Conservation (phyloP, 345 rosid genomes). For the Excoecaria agallocha region DNA sequence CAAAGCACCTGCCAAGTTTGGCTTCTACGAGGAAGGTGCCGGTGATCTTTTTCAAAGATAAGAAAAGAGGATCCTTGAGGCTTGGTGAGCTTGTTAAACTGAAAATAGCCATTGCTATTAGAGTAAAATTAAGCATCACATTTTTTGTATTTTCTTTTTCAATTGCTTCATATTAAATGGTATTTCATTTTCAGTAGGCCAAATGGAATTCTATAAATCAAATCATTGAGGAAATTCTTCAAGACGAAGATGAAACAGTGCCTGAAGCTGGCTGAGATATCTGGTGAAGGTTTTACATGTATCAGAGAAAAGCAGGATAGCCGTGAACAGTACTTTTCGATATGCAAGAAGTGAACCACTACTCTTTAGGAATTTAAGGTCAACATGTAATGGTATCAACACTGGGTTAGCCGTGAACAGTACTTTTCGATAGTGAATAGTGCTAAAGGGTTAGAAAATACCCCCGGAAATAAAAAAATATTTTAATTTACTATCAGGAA, state of each 20-base stretch:
- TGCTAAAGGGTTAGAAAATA: no score
- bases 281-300: no score
- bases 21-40: slow-evolving; percentile 68
- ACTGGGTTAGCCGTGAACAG: no score
- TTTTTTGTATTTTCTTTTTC: neutral
- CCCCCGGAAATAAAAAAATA: no score
- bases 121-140: slow-evolving; percentile 43
- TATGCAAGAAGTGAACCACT: no score
- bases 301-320: no score
- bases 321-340: no score
- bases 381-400: no score
- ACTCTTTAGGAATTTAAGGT: no score
- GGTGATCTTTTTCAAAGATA: slow-evolving; percentile 47
- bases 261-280: neutral
- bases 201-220: slow-evolving; percentile 50
- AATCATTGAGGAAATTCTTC: slow-evolving; percentile 37
- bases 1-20: slow-evolving; percentile 59
- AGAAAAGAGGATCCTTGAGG: slow-evolving; percentile 56
- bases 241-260: slow-evolving; percentile 4
- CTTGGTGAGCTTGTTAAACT: slow-evolving; percentile 66
- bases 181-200: slow-evolving; percentile 31
- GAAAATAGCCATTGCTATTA: slow-evolving; percentile 64
- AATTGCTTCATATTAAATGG: neutral
- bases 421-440: no score
- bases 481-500: no score